Evolutionary conservation across 371 early-diverging fungal genomes (phyloP).

Genomic region (Mucor plumbeus): DNA sequence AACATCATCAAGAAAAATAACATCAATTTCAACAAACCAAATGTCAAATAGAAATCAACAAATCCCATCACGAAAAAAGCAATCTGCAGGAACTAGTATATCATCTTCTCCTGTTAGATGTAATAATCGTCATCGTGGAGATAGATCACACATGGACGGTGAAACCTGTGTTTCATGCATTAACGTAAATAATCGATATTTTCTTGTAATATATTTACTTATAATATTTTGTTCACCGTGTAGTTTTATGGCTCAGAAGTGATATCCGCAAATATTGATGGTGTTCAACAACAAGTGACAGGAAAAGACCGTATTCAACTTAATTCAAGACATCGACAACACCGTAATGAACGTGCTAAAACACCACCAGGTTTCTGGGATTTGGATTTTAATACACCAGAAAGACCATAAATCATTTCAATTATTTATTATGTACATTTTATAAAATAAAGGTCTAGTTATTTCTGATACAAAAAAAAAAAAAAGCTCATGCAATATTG

Average conservation of each 20-base stretch:
- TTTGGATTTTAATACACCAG: not conserved
- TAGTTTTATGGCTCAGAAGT: constrained; percentile 11
- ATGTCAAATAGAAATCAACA: no score
- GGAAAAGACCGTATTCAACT: constrained; percentile 11
- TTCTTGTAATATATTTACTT: not conserved
- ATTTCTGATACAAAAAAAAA: not conserved
- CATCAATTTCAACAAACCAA: no score
- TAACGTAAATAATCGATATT: not conserved
- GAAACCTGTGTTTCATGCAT: not conserved
- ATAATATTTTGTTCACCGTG: not conserved
- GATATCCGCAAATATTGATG: not conserved
- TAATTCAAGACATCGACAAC: constrained; percentile 1
- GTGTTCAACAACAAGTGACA: not conserved
- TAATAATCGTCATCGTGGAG: not conserved
- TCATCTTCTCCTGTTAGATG: not conserved
- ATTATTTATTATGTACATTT: no score
- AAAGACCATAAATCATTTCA: not conserved
- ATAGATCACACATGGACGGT: constrained; percentile 2
- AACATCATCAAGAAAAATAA: not conserved
- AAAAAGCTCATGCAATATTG: not conserved
- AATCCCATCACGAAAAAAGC: not conserved
- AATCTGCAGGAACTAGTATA: not conserved
- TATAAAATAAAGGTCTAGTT: no score
- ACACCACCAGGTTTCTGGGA: constrained; percentile 16
- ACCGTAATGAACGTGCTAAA: not conserved